Evolutionary conservation across 768 basidiomycete genomes (phyloP).

Genomic region (Tulasnella sp.): DNA sequence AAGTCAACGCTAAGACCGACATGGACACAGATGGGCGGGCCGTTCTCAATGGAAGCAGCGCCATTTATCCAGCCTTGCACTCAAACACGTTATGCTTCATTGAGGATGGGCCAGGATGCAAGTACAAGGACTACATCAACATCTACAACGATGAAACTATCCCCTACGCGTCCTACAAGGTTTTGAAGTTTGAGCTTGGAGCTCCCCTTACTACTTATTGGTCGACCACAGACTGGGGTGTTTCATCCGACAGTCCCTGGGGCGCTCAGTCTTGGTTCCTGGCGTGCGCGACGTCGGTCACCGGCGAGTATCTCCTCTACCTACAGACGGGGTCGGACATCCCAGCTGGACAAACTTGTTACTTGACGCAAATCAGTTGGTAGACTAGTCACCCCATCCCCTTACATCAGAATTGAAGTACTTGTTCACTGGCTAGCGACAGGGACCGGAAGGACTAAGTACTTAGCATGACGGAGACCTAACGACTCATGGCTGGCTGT

Average conservation of each 20-base stretch:
- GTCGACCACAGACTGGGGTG: background rate
- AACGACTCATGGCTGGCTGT: background rate
- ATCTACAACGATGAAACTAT: background rate
- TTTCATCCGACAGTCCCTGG: background rate
- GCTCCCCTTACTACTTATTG: background rate
- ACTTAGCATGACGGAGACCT: background rate
- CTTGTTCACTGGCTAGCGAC: background rate
- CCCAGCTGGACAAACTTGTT: background rate
- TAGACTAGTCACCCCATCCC: background rate
- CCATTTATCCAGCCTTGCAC: background rate
- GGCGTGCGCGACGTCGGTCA: background rate
- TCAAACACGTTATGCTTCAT: background rate
- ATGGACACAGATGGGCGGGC: background rate
- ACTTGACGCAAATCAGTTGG: background rate
- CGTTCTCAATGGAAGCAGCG: background rate
- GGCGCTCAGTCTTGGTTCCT: background rate
- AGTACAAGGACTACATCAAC: slow-evolving; percentile 1
- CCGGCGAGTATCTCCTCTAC: background rate
- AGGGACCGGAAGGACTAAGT: background rate
- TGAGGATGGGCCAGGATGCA: background rate
- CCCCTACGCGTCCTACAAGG: background rate
- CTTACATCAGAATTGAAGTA: background rate
- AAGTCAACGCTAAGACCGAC: background rate
- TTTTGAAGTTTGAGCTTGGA: background rate
- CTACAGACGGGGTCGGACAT: background rate